Conservation (phyloP, 495 filamentous ascomycete species). For the Lasiosphaeria hispida region DNA sequence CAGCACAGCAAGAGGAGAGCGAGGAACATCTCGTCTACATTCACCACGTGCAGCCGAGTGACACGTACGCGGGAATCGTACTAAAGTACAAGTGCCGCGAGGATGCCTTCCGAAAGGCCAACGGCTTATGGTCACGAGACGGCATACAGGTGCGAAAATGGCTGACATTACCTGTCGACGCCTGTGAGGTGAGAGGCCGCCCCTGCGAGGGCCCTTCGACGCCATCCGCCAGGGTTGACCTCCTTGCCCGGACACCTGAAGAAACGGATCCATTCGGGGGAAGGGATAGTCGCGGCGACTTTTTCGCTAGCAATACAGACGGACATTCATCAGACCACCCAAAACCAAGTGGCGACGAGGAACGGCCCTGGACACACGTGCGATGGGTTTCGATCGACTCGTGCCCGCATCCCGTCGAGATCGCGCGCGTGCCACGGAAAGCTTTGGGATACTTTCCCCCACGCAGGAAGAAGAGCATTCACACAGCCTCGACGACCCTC, state of each 20-base stretch:
- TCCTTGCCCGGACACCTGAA: conserved; percentile 46
- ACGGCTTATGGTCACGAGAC: conserved; percentile 92
- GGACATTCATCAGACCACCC: conserved; percentile 27
- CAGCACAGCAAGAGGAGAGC: conserved; percentile 35
- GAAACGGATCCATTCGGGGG: conserved; percentile 25
- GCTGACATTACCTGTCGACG: conserved; percentile 84
- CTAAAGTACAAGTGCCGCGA: conserved; percentile 84
- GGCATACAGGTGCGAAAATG: conserved; percentile 78
- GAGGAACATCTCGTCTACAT: conserved; percentile 82
- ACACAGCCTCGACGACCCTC: conserved; percentile 52
- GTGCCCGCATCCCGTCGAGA: conserved; percentile 68
- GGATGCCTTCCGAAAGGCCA: conserved; percentile 77
- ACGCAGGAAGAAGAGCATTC: conserved; percentile 71
- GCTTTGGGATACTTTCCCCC: conserved; percentile 90
- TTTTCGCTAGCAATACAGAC: conserved; percentile 33
- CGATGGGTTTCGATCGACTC: conserved; percentile 80
- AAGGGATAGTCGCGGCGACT: conserved; percentile 31
- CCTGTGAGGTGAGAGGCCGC: conserved; percentile 79
- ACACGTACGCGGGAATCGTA: conserved; percentile 86
- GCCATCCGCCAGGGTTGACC: conserved; percentile 38
- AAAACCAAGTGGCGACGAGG: conserved; percentile 32
- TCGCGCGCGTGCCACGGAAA: conserved; percentile 78
- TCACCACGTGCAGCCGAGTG: conserved; percentile 75
- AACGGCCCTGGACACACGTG: conserved; percentile 74
- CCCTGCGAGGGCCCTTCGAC: conserved; percentile 45